phyloP scores from a whole-genome alignment of 495 filamentous ascomycete species.

The Xylaria bambusicola region DNA sequence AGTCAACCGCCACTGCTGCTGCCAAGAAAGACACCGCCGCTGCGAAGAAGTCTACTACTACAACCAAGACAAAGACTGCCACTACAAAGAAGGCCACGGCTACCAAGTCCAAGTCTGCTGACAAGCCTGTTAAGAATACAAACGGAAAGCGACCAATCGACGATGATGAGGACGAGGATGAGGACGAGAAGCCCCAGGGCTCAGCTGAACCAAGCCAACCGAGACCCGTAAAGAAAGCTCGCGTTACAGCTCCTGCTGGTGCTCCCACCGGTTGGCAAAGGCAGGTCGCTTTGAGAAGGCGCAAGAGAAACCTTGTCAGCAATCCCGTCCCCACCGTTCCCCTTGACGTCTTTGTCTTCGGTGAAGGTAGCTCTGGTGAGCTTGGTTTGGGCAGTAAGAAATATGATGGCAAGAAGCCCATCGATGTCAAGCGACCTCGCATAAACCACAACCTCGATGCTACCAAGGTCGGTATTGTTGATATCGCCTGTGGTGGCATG shows the following conservation, averaged over 20 bases:
- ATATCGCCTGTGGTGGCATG: constrained; percentile 67
- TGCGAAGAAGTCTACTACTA: not conserved
- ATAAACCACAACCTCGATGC: constrained; percentile 53
- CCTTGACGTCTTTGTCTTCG: constrained; percentile 52
- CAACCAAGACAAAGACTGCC: constrained; percentile 22
- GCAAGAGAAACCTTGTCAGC: constrained; percentile 8
- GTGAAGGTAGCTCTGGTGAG: constrained; percentile 56
- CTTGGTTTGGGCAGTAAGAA: constrained; percentile 52
- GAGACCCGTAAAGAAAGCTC: constrained; percentile 14
- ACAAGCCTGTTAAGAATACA: constrained; percentile 16
- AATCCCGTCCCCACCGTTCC: constrained; percentile 8
- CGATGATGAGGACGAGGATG: constrained; percentile 16
- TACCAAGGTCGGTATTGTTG: constrained; percentile 60
- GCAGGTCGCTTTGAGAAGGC: constrained; percentile 3
- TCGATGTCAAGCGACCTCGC: constrained; percentile 59
- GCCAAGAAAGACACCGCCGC: constrained; percentile 4
- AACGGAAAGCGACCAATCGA: constrained; percentile 30
- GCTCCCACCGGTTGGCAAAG: constrained; percentile 12
- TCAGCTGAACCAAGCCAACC: constrained; percentile 29
- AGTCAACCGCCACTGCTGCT: constrained; percentile 1
- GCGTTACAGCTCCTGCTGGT: constrained; percentile 11
- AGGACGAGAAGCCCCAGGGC: not conserved
- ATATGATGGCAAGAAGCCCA: constrained; percentile 52
- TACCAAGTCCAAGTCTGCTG: constrained; percentile 4
- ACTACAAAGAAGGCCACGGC: constrained; percentile 21